Conservation (phyloP, 164 flowering plant genomes). For the Sextonia rubra region DNA sequence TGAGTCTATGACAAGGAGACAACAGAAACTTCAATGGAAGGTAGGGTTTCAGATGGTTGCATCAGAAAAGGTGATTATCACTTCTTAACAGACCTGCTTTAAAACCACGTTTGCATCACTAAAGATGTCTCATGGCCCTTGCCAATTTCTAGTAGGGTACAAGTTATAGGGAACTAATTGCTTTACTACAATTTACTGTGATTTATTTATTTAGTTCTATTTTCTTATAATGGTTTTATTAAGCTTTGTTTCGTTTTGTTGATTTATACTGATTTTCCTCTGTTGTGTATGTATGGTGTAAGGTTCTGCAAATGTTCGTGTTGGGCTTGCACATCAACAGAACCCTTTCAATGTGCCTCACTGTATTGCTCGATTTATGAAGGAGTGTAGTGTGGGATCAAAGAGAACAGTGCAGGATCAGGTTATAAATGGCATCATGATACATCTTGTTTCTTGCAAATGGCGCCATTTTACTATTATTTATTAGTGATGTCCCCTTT, state of each 20-base stretch:
- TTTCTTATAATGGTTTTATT: background rate
- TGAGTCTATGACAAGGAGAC: too few relatives aligned
- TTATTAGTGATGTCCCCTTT: background rate
- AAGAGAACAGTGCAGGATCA: constrained; percentile 69
- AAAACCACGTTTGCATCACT: too few relatives aligned
- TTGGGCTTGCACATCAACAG: constrained; percentile 83
- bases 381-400: constrained; percentile 25
- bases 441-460: background rate
- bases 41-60: too few relatives aligned
- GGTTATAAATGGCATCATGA: constrained; percentile 28
- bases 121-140: too few relatives aligned
- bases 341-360: constrained; percentile 75
- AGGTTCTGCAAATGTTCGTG: constrained; percentile 87
- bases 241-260: background rate
- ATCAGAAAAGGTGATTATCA: too few relatives aligned
- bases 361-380: constrained; percentile 72
- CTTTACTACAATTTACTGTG: too few relatives aligned
- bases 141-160: too few relatives aligned
- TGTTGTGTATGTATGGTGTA: background rate
- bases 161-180: too few relatives aligned
- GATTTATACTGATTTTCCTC: background rate
- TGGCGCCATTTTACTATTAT: background rate
- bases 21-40: too few relatives aligned
- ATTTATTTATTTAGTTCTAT: too few relatives aligned
- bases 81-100: too few relatives aligned